Base-by-base conservation (phyloP, 192 early-diverging fungal species). In the Diversispora epigaea region DNA sequence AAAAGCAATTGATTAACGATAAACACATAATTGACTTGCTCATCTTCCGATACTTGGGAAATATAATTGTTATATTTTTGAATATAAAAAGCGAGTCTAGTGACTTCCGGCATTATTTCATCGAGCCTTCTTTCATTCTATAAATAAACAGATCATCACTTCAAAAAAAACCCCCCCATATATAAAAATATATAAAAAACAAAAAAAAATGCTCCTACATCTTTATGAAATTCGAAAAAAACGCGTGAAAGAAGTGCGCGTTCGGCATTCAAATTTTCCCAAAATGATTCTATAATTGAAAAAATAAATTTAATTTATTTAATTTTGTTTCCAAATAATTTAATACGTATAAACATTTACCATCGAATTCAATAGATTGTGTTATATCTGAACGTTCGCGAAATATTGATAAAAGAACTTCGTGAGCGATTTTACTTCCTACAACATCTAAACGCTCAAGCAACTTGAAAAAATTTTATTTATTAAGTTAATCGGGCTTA, bases 1-100 rank as follows among this genome's bases (percentile, higher is more conserved):
- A 90, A 86, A 68, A 97, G 81, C 47, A 97, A 83, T 79, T 92
- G 91, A 4, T 77, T 82, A 12, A 92, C 77, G 54, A 94, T 86
- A 76, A 91, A 94, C 61, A 88, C 90, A 45, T 86, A 82, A 12
- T 82, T 84, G 5, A 80, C 78, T 12, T 79, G 77, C 14, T 77
- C 75, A 19, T 87, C 84, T 22, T 87, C 79, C 3, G 82, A 81
- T 43, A 84, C 80, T 39, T 87, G 68, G 52, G 87, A 81, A 76
- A 80, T 82, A 41, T 81, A 62, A 25, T 85, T 80, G 44, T 84
- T 85, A 76, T 84, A 88, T 41, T 87, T 80, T 77, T 88, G 81
- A 25, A 86, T 85, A 73, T 79, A 83, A 45, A 84, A 88, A 25
- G 83, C 85, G 46, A 83, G 82, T 54, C 82, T 76, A 8, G 86